Evolutionary conservation across 2,329 filamentous ascomycete genomes (phyloP), one percentile per base, ranked within the genome.

Genomic region (Lachnellula arida): DNA sequence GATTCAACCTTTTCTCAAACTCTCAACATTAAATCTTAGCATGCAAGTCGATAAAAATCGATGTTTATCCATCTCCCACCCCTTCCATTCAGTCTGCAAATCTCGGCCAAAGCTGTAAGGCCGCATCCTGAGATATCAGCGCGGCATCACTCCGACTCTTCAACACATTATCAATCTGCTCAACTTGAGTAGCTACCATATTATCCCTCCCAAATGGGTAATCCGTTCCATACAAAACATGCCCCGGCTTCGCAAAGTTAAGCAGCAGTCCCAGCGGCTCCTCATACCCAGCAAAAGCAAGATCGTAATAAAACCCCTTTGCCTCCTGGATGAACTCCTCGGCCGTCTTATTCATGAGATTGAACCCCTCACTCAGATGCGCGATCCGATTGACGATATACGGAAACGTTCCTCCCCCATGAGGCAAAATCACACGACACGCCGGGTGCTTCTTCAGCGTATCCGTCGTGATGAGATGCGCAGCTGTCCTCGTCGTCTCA

Each of bases 401-500:
- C 19, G 49, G 49, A 15, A 51, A 51, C n/a, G 49, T 51, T 4
- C 37, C 49, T 17, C 49, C 37, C 5, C 49, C 37, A 43, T 51
- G 49, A 17, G 49, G 49, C 8, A 51, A 39, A 32, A 51, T 51
- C 15, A 51, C 32, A 8, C 49, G 49, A 2, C 42, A 14, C 9
- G 22, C 28, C 28, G 28, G 28, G 9, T 28, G 28, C 28, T 8
- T 28, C 28, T 28, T 28, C 8, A 28, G 28, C 28, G 8, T 51
- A 32, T 51, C 37, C 19, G 49, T 23, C 14, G 35, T 35, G 8
- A 51, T 43, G 7, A 51, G 23, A 28, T 51, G 49, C 19, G 37
- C 32, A n/a, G 49, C 49, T 11, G 49, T 51, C 23, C 49, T 35
- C n/a, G 49, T 51, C 17, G 49, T 51, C 32, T 51, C 49, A 28